Base-by-base conservation (phyloP, 2,329 filamentous ascomycete genomes). In the Aulographum hederae region DNA sequence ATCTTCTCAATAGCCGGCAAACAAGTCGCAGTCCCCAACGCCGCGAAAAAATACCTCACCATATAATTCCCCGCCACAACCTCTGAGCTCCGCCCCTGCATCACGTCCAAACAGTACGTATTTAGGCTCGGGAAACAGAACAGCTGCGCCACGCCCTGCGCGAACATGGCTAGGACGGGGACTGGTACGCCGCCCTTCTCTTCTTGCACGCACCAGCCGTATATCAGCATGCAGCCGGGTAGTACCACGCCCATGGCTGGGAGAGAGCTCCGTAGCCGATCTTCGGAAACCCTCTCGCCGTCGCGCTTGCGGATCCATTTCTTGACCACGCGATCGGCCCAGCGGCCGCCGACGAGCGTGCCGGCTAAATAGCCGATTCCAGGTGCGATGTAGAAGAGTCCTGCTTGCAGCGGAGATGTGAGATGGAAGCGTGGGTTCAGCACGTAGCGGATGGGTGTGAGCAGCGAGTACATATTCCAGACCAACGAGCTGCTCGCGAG, bases 51-150 rank as follows among this genome's bases (percentile, higher is more conserved):
- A 49, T 86, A 89, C 4, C 80, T 63, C 31, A 79, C 60, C 43
- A 82, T 71, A 50, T 85, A 89, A 49, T 86, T 89, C 0, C 78
- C 77, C 0, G 78, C 78, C 27, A 81, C 69, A 3, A 86, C 77
- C 45, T 89, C 79, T 3, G 74, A 69, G 27, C 70, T 70, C 18
- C 67, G 59, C 2, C 62, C 61, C 39, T 76, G 76, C 73, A 85
- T 81, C 10, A 86, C 78, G 48, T 89, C 79, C 26, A 89, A 53
- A 47, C 78, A 85, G 52, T 89, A 85, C 0, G 78, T 79, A 48
- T 85, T 84, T 38, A 85, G 49, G 30, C 67, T 70, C 0, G 77
- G 77, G 44, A 82, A 84, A 42, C 74, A 78, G 45, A 81, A 78
- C 4, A 84, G 56, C 49, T 84, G 76, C 0, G 70, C 74, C 0